Conservation (phyloP, 371 early-diverging fungal genomes). For the Aphelidium insulamus region DNA sequence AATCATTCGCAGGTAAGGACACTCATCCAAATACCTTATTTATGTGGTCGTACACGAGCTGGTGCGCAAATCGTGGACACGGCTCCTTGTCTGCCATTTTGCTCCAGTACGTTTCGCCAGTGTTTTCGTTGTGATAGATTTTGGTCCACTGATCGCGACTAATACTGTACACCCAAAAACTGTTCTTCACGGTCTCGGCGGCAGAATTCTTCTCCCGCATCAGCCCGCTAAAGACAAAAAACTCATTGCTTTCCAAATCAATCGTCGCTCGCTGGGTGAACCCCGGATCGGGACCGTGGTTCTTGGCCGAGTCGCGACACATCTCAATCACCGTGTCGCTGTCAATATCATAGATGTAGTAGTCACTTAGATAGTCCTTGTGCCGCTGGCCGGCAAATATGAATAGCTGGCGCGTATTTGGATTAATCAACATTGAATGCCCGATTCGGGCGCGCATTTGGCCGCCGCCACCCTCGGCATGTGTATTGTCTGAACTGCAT, state of each 20-base stretch:
- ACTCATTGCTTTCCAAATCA: constrained; percentile 43
- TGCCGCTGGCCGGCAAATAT: constrained; percentile 74
- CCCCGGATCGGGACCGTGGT: constrained; percentile 47
- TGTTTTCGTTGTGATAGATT: constrained; percentile 41
- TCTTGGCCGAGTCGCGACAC: constrained; percentile 36
- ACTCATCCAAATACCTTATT: constrained; percentile 9
- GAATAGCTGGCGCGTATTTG: constrained; percentile 38
- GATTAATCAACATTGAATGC: constrained; percentile 73
- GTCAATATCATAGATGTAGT: constrained; percentile 57
- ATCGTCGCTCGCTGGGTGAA: constrained; percentile 72
- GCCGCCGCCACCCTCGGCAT: constrained; percentile 1
- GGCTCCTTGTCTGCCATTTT: constrained; percentile 31
- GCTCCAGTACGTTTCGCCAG: constrained; percentile 17
- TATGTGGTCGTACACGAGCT: constrained; percentile 44
- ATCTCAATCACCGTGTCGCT: constrained; percentile 42
- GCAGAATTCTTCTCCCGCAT: constrained; percentile 22
- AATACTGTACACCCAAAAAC: constrained; percentile 48
- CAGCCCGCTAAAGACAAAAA: constrained; percentile 55
- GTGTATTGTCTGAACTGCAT: no score
- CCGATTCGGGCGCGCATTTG: constrained; percentile 57
- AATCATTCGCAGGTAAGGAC: not conserved
- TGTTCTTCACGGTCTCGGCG: constrained; percentile 32
- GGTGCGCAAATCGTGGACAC: constrained; percentile 64
- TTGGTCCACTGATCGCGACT: constrained; percentile 40
- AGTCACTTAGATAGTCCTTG: constrained; percentile 40